Evolutionary conservation across 257 asterid genomes (phyloP).

Genomic region (Petunia axillaris): DNA sequence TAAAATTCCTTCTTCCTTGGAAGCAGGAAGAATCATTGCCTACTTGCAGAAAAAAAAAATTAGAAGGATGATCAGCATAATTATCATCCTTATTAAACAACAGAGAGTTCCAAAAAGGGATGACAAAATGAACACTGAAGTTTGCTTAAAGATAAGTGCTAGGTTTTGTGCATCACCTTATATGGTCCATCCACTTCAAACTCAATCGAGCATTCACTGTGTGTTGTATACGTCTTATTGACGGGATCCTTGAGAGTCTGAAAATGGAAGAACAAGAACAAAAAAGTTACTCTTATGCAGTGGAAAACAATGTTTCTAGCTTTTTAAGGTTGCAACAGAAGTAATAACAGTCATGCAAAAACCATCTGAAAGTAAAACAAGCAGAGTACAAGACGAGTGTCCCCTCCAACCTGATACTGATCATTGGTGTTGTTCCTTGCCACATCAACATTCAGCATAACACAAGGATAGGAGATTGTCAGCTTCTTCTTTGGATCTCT

Average conservation of each 20-base stretch:
- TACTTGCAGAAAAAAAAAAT: slow-evolving; percentile 36
- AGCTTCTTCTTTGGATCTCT: slow-evolving; percentile 83
- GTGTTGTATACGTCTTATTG: slow-evolving; percentile 73
- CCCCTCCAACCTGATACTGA: slow-evolving; percentile 81
- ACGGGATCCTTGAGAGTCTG: slow-evolving; percentile 84
- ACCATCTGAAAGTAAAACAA: slow-evolving; percentile 20
- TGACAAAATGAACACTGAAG: slow-evolving; percentile 5
- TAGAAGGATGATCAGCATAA: slow-evolving; percentile 18
- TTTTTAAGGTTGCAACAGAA: slow-evolving; percentile 3
- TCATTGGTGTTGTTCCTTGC: slow-evolving; percentile 95
- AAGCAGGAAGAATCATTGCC: slow-evolving; percentile 99
- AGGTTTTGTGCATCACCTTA: slow-evolving; percentile 64
- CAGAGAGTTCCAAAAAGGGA: slow-evolving; percentile 27
- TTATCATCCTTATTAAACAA: slow-evolving; percentile 33
- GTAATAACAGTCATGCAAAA: slow-evolving; percentile 8
- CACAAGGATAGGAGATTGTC: slow-evolving; percentile 97
- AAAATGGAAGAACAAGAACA: slow-evolving; percentile 40
- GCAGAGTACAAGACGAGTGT: slow-evolving; percentile 11
- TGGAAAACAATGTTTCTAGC: slow-evolving; percentile 29
- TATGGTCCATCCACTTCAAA: slow-evolving; percentile 99
- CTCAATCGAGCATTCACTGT: slow-evolving; percentile 97
- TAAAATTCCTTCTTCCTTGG: slow-evolving; percentile 99
- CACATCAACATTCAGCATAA: slow-evolving; percentile 98
- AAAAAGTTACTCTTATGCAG: slow-evolving; percentile 29
- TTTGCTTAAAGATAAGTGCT: slow-evolving; percentile 36